Conservation (phyloP, 129 eudicot genomes). For the Flaveria ramosissima region DNA sequence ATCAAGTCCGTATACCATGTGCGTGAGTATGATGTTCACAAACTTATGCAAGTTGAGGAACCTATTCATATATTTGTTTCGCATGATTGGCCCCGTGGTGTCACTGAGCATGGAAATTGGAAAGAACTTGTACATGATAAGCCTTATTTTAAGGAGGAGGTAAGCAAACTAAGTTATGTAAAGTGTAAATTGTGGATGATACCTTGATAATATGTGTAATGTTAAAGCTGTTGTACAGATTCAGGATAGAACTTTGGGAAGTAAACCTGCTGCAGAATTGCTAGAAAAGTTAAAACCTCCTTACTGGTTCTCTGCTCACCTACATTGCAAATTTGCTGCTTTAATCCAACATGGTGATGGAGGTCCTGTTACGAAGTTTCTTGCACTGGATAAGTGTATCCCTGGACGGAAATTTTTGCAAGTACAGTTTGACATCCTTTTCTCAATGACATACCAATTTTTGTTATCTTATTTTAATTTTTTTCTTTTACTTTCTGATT, state of each 20-base stretch:
- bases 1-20: slow-evolving; percentile 91
- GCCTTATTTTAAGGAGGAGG: slow-evolving; percentile 77
- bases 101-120: slow-evolving; percentile 81
- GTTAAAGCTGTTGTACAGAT: slow-evolving; percentile 47
- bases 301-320: slow-evolving; percentile 97
- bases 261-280: slow-evolving; percentile 81
- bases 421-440: slow-evolving; percentile 37
- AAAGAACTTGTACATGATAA: slow-evolving; percentile 61
- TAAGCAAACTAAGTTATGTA: slow-evolving; percentile 24
- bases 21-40: slow-evolving; percentile 85
- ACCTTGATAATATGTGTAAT: background rate
- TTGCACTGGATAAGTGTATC: slow-evolving; percentile 93
- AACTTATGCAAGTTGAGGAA: slow-evolving; percentile 85
- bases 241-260: slow-evolving; percentile 66
- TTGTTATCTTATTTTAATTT: background rate
- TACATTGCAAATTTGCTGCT: slow-evolving; percentile 98
- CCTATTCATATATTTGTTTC: slow-evolving; percentile 81
- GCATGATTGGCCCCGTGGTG: slow-evolving; percentile 94
- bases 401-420: slow-evolving; percentile 84
- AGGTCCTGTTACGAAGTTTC: slow-evolving; percentile 83
- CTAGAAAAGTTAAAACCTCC: slow-evolving; percentile 77
- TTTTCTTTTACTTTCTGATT: too few species aligned
- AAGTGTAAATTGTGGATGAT: background rate
- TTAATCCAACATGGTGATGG: slow-evolving; percentile 72
- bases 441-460: background rate